Base-by-base conservation (phyloP, 2,329 filamentous ascomycete genomes). In the Fusarium xylarioides region DNA sequence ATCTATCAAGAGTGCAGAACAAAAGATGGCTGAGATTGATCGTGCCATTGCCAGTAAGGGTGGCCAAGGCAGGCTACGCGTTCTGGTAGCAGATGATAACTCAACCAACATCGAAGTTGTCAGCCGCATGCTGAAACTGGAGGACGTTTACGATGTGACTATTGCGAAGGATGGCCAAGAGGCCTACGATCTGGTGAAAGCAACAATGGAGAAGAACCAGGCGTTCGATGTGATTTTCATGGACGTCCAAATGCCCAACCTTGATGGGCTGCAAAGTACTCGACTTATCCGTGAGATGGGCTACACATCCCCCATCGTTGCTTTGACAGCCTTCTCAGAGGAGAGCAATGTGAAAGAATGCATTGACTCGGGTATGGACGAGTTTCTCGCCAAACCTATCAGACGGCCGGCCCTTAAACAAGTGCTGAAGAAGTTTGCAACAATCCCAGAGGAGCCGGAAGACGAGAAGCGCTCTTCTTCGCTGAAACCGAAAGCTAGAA, bases 201-300 rank as follows among this genome's bases (percentile, higher is more conserved):
- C 90, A 21, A 92, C 91, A 71, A 96, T 97, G 92, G 90, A 91
- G 55, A 88, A 88, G 34, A 88, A 91, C 58, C 86, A 88, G 61
- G 88, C 88, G 5, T 97, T 95, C 79, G 94, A 97, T 75, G 86
- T 98, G 32, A 95, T 98, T 71, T 96, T 97, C 79, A 98, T 97
- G 95, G 95, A 98, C 77, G 92, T 97, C 12, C 94, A 93, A 82
- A 98, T 98, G 95, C 95, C 95, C 7, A 97, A 96, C 71, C 88
- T 98, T 19, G 95, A 97, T 78, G 95, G 95, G 4, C 84, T 98
- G 30, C 92, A 97, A 80, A 95, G 92, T 52, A 97, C 95, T 2
- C 89, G 92, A 15, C 85, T 97, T 38, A 97, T 98, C 76, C 90
- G 95, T 11, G 86, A 94, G 79, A 93, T 95, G 85, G 95, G 95